Base-by-base conservation (phyloP, 495 filamentous ascomycete species). In the Aspergillus coremiiformis region DNA sequence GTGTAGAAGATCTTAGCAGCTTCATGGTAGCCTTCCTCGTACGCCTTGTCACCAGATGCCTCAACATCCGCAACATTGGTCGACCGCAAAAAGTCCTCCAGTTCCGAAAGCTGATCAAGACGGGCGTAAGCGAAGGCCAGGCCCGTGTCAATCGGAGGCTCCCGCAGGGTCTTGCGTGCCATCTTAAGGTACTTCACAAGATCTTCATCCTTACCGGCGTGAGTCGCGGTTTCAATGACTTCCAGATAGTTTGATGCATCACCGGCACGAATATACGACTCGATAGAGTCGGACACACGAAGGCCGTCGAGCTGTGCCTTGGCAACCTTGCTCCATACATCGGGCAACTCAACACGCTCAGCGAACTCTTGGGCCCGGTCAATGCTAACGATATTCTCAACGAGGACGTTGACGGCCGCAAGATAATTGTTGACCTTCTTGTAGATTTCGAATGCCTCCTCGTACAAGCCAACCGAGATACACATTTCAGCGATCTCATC, bases 241-340 rank as follows among this genome's bases (percentile, higher is more conserved):
- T 99, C 94, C 33, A 74, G 74, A 69, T 94, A 94, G 72, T 99
- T 99, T 60, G 82, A 85, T 14, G 94, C 87, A 61, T 99, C 94
- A 55, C 84, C 78, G 37, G 94, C 94, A 59, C 89, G 89, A 61
- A 99, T 95, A 71, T 99, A 99, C 1, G 94, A 97, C 37, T 94
- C 92, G 57, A 97, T 92, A 15, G 88, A 83, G 76, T 99, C 94
- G 39, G 81, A 83, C 30, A 99, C 85, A 44, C 94, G 89, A 20
- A 97, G 83, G 57, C 94, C 94, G 66, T 97, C 94, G 39, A 99
- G 78, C 70, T 99, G 94, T 43, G 94, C 94, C 79, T 99, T 99
- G 58, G 89, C 94, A 56, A 99, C 90, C 75, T 84, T 88, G 76
- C 93, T 97, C 94, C 94, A 99, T n/a, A 99, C 94, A 60, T 96